Conservation (phyloP, 129 eudicot genomes). For the Sambucus nigra region DNA sequence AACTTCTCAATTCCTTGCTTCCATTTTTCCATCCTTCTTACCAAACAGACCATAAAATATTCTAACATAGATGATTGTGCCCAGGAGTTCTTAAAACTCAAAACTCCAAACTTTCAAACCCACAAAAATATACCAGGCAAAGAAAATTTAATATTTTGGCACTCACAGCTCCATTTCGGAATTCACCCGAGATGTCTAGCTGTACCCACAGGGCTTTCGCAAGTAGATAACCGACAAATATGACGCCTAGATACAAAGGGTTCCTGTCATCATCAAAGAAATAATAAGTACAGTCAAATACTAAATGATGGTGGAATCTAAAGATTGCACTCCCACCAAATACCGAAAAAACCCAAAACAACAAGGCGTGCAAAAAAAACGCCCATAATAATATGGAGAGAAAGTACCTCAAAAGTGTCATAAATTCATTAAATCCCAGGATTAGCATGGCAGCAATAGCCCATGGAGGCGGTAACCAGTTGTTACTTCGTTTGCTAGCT, state of each 20-base stretch:
- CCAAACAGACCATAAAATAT: neutral
- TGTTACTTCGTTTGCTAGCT: slow-evolving; percentile 88
- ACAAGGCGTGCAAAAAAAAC: neutral
- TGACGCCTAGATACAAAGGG: slow-evolving; percentile 67
- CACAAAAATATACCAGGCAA: neutral
- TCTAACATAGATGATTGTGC: neutral
- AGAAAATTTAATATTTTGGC: neutral
- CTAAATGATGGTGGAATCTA: neutral
- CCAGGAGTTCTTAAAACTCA: neutral
- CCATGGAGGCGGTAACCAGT: slow-evolving; percentile 99
- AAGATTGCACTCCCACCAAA: neutral
- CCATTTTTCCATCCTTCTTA: too few relatives aligned
- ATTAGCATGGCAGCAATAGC: slow-evolving; percentile 75
- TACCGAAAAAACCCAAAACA: too few relatives aligned
- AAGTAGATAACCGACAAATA: slow-evolving; percentile 71
- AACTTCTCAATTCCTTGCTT: too few relatives aligned
- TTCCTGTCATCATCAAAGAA: slow-evolving; percentile 43
- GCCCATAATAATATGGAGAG: neutral
- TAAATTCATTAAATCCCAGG: slow-evolving; percentile 91
- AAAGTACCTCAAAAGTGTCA: slow-evolving; percentile 86
- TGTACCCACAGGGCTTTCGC: slow-evolving; percentile 98
- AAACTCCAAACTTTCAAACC: neutral
- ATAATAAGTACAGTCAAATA: slow-evolving; percentile 7
- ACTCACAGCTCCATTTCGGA: slow-evolving; percentile 87
- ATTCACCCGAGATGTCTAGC: slow-evolving; percentile 80